These are phyloP conservation scores for Thermothielavioides terrestris DNA, from an alignment of 495 filamentous ascomycete species.

Conservation along the genomic window DNA sequence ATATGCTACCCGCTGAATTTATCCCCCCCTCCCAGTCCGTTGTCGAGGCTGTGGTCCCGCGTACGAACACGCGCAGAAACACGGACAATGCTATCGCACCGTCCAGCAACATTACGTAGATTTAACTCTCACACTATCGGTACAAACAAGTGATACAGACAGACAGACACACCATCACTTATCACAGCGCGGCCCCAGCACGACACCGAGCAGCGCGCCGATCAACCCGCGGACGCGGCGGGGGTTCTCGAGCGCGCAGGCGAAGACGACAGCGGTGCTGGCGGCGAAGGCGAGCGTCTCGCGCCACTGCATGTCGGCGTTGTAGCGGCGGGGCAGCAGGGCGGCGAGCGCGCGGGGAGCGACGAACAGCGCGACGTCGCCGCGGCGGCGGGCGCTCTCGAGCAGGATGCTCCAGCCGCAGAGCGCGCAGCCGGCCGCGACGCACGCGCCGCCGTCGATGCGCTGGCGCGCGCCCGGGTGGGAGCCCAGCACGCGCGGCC, in stretches of 20 bases:
- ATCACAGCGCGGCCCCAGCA: no score
- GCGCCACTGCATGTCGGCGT: slow-evolving; percentile 58
- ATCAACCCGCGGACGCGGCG: no score
- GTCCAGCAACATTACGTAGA: no score
- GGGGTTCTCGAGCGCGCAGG: slow-evolving; percentile 59
- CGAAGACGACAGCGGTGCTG: slow-evolving; percentile 68
- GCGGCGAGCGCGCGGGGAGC: slow-evolving; percentile 73
- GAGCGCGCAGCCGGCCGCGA: slow-evolving; percentile 63
- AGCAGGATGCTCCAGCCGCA: slow-evolving; percentile 82
- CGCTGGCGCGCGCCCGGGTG: slow-evolving; percentile 33
- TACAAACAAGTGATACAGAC: no score
- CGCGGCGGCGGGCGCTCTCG: slow-evolving; percentile 58
- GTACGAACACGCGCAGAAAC: no score
- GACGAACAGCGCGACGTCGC: slow-evolving; percentile 80
- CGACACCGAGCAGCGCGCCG: no score
- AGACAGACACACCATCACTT: no score
- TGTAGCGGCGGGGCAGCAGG: slow-evolving; percentile 66
- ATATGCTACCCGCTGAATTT: no score
- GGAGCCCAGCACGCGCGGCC: slow-evolving; percentile 55
- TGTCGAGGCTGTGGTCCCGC: no score
- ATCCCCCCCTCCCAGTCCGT: no score
- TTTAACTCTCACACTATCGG: no score
- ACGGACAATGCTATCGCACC: no score
- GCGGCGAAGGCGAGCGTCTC: slow-evolving; percentile 67
- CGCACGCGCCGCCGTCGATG: slow-evolving; percentile 58